phyloP scores from a whole-genome alignment of 2,329 filamentous ascomycete species.

The Claviceps pazoutovae region DNA sequence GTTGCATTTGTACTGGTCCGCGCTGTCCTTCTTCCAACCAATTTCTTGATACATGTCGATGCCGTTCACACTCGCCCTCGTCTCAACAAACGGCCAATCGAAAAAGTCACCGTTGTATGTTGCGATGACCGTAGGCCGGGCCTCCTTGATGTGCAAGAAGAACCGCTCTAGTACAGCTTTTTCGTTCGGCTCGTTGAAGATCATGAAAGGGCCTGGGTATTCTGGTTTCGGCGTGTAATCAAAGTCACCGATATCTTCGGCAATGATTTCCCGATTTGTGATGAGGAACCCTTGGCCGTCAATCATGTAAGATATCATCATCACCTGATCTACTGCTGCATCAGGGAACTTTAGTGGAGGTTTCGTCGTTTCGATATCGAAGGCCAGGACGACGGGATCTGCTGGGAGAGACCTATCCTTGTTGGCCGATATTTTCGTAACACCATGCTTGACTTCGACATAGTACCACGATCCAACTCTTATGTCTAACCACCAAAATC shows the following conservation, averaged over 20 bases:
- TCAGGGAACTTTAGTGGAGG: constrained; percentile 94
- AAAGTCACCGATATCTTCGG: constrained; percentile 93
- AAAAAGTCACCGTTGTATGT: constrained; percentile 99
- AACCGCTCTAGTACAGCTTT: constrained; percentile 79
- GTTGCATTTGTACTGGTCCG: constrained; percentile 92
- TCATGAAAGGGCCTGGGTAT: constrained; percentile 89
- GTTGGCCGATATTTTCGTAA: constrained; percentile 69
- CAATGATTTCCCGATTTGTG: constrained; percentile 94
- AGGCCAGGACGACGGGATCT: constrained; percentile 97
- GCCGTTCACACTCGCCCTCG: constrained; percentile 79
- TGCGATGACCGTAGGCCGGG: constrained; percentile 86
- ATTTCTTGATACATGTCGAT: constrained; percentile 99
- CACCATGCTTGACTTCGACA: constrained; percentile 84
- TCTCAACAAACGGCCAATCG: constrained; percentile 98
- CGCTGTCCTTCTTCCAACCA: constrained; percentile 85
- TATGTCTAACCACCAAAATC: constrained; percentile 48
- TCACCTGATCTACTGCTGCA: constrained; percentile 85
- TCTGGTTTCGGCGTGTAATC: constrained; percentile 97
- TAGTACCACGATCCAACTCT: constrained; percentile 95
- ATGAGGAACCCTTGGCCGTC: constrained; percentile 96
- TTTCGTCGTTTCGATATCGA: constrained; percentile 96
- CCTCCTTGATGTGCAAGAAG: constrained; percentile 90
- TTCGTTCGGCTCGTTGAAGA: constrained; percentile 96
- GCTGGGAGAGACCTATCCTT: constrained; percentile 80
- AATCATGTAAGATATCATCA: constrained; percentile 99